These are phyloP conservation scores for Neocatenulostroma microsporum DNA, from an alignment of 2,329 filamentous ascomycete genomes.

Conservation along the genomic window DNA sequence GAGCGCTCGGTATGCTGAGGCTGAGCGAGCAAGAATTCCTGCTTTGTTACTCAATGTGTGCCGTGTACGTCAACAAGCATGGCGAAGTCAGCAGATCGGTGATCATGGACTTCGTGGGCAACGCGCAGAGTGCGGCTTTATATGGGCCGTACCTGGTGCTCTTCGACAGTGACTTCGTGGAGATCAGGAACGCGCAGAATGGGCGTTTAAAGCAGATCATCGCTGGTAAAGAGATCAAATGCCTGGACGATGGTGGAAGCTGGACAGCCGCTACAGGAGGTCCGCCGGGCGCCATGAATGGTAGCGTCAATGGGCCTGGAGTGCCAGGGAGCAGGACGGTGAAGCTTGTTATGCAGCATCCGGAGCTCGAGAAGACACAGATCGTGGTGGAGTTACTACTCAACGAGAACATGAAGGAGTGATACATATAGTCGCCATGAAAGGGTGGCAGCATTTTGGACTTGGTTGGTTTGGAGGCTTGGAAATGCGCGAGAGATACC, in stretches of 20 bases:
- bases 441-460: too few relatives aligned
- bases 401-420: constrained; percentile 60
- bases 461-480: too few relatives aligned
- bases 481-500: too few relatives aligned
- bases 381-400: constrained; percentile 86
- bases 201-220: constrained; percentile 90
- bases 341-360: constrained; percentile 94
- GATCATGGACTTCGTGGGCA: constrained; percentile 98
- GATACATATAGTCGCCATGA: too few relatives aligned
- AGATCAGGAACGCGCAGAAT: constrained; percentile 94
- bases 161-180: constrained; percentile 93
- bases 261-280: constrained; percentile 36
- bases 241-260: constrained; percentile 75
- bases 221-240: constrained; percentile 78
- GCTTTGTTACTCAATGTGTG: constrained; percentile 89
- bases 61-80: constrained; percentile 96
- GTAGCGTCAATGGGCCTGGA: constrained; percentile 27
- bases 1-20: constrained; percentile 91
- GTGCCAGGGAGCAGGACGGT: constrained; percentile 55
- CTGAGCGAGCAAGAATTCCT: constrained; percentile 84
- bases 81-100: constrained; percentile 89
- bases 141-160: constrained; percentile 86
- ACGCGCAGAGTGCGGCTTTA: constrained; percentile 76
- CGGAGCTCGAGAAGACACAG: constrained; percentile 73
- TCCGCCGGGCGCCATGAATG: constrained; percentile 7